A percentile compares a stretch with the other conserved stretches of the same genome.
Evolutionary conservation across 768 basidiomycete species (phyloP).

Genomic region (Tulasnella sp.): DNA sequence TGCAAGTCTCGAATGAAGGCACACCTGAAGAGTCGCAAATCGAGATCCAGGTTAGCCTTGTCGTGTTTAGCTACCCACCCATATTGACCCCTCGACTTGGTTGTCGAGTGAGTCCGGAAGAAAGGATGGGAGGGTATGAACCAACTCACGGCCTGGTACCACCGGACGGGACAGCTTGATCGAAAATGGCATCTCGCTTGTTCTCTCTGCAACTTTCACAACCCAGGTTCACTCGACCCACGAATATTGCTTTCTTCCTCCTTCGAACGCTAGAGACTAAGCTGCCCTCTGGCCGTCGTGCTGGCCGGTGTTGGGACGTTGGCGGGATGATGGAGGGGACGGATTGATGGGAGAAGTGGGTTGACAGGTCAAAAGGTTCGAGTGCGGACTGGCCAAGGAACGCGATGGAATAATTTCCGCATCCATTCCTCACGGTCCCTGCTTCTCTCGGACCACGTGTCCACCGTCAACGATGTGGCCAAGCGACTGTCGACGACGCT

Average conservation of each 20-base stretch:
- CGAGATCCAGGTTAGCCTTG: background rate
- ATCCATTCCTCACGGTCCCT: background rate
- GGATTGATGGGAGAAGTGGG: background rate
- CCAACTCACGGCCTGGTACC: background rate
- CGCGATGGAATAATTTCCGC: background rate
- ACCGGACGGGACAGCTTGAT: constrained; percentile 3
- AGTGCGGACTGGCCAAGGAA: background rate
- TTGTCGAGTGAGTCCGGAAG: background rate
- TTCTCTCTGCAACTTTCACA: background rate
- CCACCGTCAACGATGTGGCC: too few relatives aligned
- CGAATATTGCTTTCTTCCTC: background rate
- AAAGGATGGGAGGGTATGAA: background rate
- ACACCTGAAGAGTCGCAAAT: background rate
- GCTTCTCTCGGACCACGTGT: too few relatives aligned
- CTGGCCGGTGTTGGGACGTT: background rate
- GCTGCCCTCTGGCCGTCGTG: too few relatives aligned
- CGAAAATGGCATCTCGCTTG: background rate
- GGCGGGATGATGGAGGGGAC: background rate
- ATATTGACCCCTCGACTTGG: background rate
- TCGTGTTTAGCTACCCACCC: background rate
- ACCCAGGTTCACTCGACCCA: background rate
- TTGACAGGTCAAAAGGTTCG: background rate
- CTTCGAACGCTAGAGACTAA: too few relatives aligned
- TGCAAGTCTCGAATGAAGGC: constrained; percentile 10
- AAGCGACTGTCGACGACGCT: too few relatives aligned